A percentile compares a stretch with the other conserved stretches of the same genome.
Evolutionary conservation across 441 rosid genomes (phyloP).

Genomic region (Capsella rubella): DNA sequence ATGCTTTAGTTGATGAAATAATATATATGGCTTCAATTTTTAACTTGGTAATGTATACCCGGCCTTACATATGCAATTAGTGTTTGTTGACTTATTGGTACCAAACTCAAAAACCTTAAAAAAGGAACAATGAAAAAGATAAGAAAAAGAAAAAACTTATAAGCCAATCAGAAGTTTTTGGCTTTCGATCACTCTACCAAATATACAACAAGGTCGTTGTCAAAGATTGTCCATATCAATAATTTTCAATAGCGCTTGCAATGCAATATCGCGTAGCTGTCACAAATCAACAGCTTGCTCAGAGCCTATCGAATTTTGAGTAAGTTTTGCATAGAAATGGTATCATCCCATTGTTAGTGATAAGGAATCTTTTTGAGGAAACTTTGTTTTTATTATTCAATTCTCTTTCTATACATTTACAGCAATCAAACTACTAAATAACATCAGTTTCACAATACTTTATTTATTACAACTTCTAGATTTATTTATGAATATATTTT

Average conservation of each 20-base stretch:
- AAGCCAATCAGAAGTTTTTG: conserved; percentile 31
- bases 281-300: conserved; percentile 48
- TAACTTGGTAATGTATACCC: no score
- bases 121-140: conserved; percentile 20
- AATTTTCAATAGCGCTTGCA: conserved; percentile 44
- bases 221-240: conserved; percentile 50
- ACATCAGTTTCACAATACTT: conserved; percentile 22
- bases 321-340: conserved; percentile 45
- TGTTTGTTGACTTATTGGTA: conserved; percentile 41
- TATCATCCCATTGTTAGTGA: conserved; percentile 47
- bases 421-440: conserved; percentile 8
- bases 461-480: conserved; percentile 26
- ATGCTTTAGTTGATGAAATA: no score
- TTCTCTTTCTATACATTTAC: conserved; percentile 34
- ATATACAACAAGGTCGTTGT: conserved; percentile 38
- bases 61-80: conserved; percentile 13
- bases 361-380: conserved; percentile 50
- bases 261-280: conserved; percentile 49
- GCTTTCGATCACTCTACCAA: conserved; percentile 34
- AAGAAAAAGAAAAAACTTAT: conserved; percentile 19
- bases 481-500: background rate
- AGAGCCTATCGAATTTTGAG: conserved; percentile 43
- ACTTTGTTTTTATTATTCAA: conserved; percentile 42
- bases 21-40: no score
- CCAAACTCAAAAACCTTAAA: conserved; percentile 43